Evolutionary conservation across 345 rosid genomes (phyloP).

Genomic region (Heritiera littoralis): DNA sequence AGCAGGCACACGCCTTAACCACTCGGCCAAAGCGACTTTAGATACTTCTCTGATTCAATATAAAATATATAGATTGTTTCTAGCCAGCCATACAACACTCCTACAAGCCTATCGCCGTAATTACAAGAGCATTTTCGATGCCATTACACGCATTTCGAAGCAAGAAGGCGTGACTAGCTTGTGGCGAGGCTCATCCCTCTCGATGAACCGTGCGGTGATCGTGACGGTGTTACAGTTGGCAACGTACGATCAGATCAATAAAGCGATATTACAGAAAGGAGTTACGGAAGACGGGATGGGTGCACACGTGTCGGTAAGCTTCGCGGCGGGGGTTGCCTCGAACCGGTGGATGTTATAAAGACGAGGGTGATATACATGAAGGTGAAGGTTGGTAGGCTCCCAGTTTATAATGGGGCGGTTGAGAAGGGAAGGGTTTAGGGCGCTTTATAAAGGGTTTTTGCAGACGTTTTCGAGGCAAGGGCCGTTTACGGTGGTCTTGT

Average conservation of each 20-base stretch:
- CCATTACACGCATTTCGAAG: constrained; percentile 55
- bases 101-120: constrained; percentile 64
- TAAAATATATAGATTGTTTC: too few relatives aligned
- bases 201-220: constrained; percentile 81
- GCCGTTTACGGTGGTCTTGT: constrained; percentile 73
- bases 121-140: constrained; percentile 67
- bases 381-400: constrained; percentile 49
- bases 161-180: constrained; percentile 57
- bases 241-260: constrained; percentile 74
- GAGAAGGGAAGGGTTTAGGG: constrained; percentile 61
- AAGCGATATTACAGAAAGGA: constrained; percentile 46
- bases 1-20: constrained; percentile 89
- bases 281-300: constrained; percentile 63
- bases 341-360: constrained; percentile 80
- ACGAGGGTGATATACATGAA: constrained; percentile 90
- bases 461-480: constrained; percentile 85
- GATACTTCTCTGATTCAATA: too few relatives aligned
- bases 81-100: constrained; percentile 17
- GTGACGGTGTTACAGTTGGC: constrained; percentile 79
- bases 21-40: constrained; percentile 64
- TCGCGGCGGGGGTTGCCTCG: constrained; percentile 79
- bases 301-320: constrained; percentile 75
- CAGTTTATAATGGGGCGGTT: constrained; percentile 56
- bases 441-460: constrained; percentile 71
- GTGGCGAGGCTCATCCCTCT: constrained; percentile 75